Evolutionary conservation across 306 rosid genomes (phyloP), one percentile per base, ranked within the genome.

Genomic region (Prunus mira): DNA sequence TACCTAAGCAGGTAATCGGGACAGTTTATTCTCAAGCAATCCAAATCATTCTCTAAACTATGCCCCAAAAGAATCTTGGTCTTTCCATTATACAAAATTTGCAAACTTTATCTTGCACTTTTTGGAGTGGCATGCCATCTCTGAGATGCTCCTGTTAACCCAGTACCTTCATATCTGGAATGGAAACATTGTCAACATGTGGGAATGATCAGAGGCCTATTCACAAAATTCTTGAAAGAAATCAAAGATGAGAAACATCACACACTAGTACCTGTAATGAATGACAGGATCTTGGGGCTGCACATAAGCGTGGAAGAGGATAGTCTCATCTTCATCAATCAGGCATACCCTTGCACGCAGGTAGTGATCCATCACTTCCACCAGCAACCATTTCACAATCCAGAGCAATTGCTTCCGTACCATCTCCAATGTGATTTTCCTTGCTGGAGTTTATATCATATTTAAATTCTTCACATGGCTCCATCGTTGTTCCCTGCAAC

Each of bases 341-440:
- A 93, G 83, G 82, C 96, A 89, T 19, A 91, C 88, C 76, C 95
- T 83, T 76, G 88, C 97, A 85, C 98, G 89, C 38, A 93, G 79
- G 74, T 88, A 93, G 78, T 0, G 96, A 71, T 73, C 97, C 98
- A 85, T 93, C 98, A 81, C 85, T 84, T 87, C 97, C 97, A 69
- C 98, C 97, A 30, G 91, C 90, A 81, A 88, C 93, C 96, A 93
- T 93, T 85, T 89, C 97, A 82, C 97, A 93, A 79, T 93, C 96
- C 30, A 91, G 65, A 18, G 93, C 89, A 81, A 91, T 70, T 67
- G 95, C 95, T 81, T 81, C 77, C 43, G 82, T 81, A 65, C 18
- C 54, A 65, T 79, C 30, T 13, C 71, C 85, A 24, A 54, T 52
- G 57, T 64, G 76, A 56, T 71, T 78, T 76, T 81, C 87, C 46